These are phyloP conservation scores for Phytophthora pseudosyringae DNA, from an alignment of 352 stramenopile species.

Conservation along the genomic window DNA sequence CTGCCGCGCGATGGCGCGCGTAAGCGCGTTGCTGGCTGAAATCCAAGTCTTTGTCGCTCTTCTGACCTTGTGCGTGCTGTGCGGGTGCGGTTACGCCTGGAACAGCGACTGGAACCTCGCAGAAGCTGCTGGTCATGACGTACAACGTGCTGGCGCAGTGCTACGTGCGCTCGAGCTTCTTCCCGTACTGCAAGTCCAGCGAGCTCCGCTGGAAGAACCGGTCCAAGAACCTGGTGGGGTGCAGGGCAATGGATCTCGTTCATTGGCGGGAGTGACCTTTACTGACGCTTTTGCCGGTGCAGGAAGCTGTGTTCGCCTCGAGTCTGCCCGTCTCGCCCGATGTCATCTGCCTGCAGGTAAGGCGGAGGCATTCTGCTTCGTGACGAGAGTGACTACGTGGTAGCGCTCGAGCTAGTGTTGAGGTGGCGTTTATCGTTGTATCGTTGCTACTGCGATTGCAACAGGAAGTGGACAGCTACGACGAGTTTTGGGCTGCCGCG, in stretches of 20 bases:
- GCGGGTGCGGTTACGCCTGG: background rate
- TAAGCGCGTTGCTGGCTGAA: slow-evolving; percentile 7
- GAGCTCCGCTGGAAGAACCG: slow-evolving; percentile 77
- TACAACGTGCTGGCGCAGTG: slow-evolving; percentile 89
- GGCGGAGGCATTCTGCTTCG: background rate
- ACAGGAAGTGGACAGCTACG: slow-evolving; percentile 83
- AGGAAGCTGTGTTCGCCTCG: slow-evolving; percentile 64
- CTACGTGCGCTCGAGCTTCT: slow-evolving; percentile 81
- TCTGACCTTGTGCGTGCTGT: slow-evolving; percentile 8
- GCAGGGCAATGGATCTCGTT: background rate
- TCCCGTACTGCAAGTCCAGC: slow-evolving; percentile 76
- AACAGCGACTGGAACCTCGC: slow-evolving; percentile 23
- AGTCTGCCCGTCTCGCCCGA: slow-evolving; percentile 67
- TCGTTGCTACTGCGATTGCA: slow-evolving; percentile 2
- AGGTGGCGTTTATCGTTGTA: background rate
- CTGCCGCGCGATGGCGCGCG: slow-evolving; percentile 31
- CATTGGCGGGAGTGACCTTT: background rate
- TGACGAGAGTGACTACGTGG: background rate
- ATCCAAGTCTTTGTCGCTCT: background rate
- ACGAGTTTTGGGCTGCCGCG: slow-evolving; percentile 66
- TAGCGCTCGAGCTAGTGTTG: background rate
- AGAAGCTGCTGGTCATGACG: slow-evolving; percentile 81
- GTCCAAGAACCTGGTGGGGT: slow-evolving; percentile 64
- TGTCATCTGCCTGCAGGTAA: slow-evolving; percentile 82
- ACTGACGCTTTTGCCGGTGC: slow-evolving; percentile 11